phyloP scores from a whole-genome alignment of 2,329 filamentous ascomycete genomes.

The Meredithiella fracta region DNA sequence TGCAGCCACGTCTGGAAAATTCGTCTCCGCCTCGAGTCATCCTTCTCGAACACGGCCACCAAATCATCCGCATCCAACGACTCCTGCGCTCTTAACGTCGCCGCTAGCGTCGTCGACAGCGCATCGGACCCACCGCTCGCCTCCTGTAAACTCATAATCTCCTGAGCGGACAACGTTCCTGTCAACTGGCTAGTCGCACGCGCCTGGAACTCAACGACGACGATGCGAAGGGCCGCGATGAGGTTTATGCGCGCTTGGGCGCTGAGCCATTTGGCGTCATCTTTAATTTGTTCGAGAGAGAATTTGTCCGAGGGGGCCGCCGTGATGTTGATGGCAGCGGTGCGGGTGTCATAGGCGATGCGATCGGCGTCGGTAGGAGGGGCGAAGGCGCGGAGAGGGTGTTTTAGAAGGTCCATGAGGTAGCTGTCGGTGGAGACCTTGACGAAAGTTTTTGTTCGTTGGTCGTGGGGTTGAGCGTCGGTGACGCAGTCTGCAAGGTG shows the following conservation, averaged over 20 bases:
- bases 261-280: slow-evolving; percentile 74
- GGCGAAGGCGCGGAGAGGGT: slow-evolving; percentile 52
- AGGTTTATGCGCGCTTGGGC: slow-evolving; percentile 63
- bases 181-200: slow-evolving; percentile 58
- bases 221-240: slow-evolving; percentile 62
- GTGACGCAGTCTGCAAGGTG: slow-evolving; percentile 38
- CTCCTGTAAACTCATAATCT: slow-evolving; percentile 58
- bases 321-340: slow-evolving; percentile 69
- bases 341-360: slow-evolving; percentile 64
- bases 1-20: slow-evolving; percentile 55
- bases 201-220: slow-evolving; percentile 69
- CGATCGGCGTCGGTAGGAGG: slow-evolving; percentile 45
- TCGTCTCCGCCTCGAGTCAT: slow-evolving; percentile 46
- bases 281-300: slow-evolving; percentile 65
- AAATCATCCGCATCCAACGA: slow-evolving; percentile 38
- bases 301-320: slow-evolving; percentile 49
- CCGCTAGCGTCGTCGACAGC: slow-evolving; percentile 39
- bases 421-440: slow-evolving; percentile 56
- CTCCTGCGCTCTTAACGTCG: slow-evolving; percentile 31
- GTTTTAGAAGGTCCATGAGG: slow-evolving; percentile 50
- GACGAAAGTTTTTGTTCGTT: slow-evolving; percentile 37
- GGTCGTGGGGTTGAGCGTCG: slow-evolving; percentile 40
- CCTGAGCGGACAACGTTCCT: slow-evolving; percentile 58
- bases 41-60: slow-evolving; percentile 43
- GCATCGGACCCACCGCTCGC: slow-evolving; percentile 50